phyloP scores from a whole-genome alignment of 768 basidiomycete species.

The Hygrocybe punicea region DNA sequence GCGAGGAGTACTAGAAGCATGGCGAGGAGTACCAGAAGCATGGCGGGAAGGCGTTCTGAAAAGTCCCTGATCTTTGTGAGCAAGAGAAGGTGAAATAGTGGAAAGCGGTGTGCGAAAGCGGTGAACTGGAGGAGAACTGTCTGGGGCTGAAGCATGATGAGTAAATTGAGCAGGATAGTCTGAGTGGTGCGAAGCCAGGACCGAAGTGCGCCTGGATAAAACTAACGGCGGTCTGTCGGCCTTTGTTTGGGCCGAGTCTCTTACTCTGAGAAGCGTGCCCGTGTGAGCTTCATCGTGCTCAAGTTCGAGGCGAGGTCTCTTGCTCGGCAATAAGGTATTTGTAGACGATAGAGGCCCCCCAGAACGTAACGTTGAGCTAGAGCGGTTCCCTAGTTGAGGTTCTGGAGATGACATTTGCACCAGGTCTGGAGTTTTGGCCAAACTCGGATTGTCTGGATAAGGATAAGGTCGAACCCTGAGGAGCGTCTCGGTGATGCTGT shows the following conservation, averaged over 20 bases:
- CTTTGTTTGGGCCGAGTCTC: background rate
- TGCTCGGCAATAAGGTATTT: background rate
- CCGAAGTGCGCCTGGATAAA: background rate
- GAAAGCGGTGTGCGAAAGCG: background rate
- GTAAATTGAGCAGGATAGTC: background rate
- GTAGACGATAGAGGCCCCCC: conserved; percentile 1
- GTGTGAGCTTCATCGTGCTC: background rate
- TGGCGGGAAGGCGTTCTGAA: background rate
- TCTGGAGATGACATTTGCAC: conserved; percentile 4
- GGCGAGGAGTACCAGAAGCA: background rate
- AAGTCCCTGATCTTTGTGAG: background rate
- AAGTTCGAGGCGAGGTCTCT: background rate
- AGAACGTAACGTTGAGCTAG: conserved; percentile 15
- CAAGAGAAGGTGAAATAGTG: background rate
- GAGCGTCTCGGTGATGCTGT: conserved; percentile 32
- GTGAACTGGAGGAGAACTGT: background rate
- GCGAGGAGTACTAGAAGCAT: background rate
- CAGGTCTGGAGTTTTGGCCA: background rate
- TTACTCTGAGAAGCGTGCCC: background rate
- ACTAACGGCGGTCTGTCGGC: background rate
- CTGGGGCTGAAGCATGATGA: background rate
- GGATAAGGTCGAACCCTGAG: conserved; percentile 7
- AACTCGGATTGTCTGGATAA: too few species aligned
- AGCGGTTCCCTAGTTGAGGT: conserved; percentile 17
- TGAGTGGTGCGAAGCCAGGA: background rate